Percentiles rank a stretch among this genome's conserved stretches.
Conservation (phyloP, 176 grass and related monocot species). For the Melocanna baccifera region DNA sequence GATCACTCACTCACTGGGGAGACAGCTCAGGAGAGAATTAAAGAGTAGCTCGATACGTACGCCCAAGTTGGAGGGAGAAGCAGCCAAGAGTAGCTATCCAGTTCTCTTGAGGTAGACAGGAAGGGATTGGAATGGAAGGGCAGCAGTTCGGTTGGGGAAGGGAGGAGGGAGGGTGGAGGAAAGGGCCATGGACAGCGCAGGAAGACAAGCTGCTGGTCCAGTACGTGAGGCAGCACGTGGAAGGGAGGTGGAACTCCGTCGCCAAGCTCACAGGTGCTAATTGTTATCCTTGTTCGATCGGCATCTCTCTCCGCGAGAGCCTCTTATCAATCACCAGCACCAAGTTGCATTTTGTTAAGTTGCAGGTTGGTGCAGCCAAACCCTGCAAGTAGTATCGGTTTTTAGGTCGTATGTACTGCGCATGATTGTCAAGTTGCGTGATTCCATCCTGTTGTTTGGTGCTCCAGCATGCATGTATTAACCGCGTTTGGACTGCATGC, state of each 20-base stretch:
- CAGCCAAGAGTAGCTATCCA: not conserved
- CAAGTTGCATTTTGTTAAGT: constrained; percentile 26
- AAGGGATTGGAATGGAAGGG: constrained; percentile 39
- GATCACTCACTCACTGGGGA: not conserved
- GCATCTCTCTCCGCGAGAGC: not conserved
- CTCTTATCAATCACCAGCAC: not conserved
- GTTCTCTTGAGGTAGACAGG: not conserved
- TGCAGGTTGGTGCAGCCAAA: not conserved
- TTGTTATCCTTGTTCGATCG: not conserved
- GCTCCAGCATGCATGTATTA: not conserved
- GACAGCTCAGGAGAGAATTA: not conserved
- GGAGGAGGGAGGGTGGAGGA: constrained; percentile 70
- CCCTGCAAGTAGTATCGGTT: not conserved
- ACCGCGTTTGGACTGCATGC: constrained; percentile 1
- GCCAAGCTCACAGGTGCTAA: constrained; percentile 63
- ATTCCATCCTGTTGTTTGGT: not conserved
- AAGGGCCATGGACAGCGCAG: constrained; percentile 88
- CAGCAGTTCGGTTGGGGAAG: constrained; percentile 51
- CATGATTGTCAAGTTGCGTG: not conserved
- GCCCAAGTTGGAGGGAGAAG: not conserved
- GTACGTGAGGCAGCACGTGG: constrained; percentile 75
- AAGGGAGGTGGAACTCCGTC: constrained; percentile 95
- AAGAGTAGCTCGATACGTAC: not conserved
- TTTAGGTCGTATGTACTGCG: not conserved
- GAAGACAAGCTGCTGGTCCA: constrained; percentile 77